phyloP scores from a whole-genome alignment of 345 rosid species.

The Atalantia buxifolia region DNA sequence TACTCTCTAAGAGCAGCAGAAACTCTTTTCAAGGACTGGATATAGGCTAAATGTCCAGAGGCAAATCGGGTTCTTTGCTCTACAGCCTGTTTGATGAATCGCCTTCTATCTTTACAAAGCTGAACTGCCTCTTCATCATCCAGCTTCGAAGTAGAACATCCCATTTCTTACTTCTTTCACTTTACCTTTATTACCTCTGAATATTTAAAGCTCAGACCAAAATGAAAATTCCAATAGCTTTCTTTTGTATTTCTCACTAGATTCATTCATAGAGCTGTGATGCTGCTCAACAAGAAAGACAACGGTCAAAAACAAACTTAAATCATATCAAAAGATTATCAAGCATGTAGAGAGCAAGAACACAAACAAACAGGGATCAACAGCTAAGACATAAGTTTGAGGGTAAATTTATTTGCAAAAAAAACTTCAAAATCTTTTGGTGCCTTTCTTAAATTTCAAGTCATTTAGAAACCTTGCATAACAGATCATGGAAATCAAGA shows the following conservation, averaged over 20 bases:
- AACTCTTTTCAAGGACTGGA: constrained; percentile 75
- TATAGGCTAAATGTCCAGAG: constrained; percentile 72
- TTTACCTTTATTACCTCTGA: constrained; percentile 7
- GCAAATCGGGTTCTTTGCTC: constrained; percentile 85
- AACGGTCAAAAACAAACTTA: background rate
- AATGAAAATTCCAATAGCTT: constrained; percentile 15
- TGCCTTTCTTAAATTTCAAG: constrained; percentile 47
- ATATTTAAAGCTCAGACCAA: constrained; percentile 27
- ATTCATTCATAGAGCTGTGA: constrained; percentile 44
- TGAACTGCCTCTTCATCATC: constrained; percentile 95
- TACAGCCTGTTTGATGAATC: constrained; percentile 85
- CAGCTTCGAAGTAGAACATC: constrained; percentile 85
- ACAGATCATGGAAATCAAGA: constrained; percentile 18
- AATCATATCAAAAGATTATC: background rate
- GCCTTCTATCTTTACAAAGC: constrained; percentile 87
- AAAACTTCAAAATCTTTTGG: constrained; percentile 5
- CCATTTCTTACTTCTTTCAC: constrained; percentile 47
- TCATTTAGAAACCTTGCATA: constrained; percentile 10
- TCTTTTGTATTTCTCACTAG: constrained; percentile 20
- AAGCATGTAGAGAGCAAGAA: constrained; percentile 10
- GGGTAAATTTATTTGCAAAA: background rate
- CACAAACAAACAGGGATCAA: constrained; percentile 3
- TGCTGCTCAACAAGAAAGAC: constrained; percentile 26
- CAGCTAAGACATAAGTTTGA: background rate
- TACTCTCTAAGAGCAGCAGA: constrained; percentile 81